Percentiles rank a stretch among this genome's conserved stretches.
These are phyloP conservation scores for Pleodorina starrii DNA, from an alignment of 139 green algal genomes.

Conservation along the genomic window DNA sequence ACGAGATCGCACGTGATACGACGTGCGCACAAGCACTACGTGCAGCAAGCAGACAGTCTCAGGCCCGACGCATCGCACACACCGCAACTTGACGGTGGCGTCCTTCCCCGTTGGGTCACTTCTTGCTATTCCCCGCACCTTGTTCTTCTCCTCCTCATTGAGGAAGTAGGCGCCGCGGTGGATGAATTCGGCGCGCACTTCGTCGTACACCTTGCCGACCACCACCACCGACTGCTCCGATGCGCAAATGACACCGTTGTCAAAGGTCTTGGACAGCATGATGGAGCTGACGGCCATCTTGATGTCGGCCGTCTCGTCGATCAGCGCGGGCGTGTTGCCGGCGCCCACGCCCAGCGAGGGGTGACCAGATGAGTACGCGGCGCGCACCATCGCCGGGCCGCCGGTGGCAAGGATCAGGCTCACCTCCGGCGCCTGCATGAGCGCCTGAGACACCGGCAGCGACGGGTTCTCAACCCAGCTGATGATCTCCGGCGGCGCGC, in stretches of 20 bases:
- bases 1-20: too few relatives aligned
- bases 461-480: slow-evolving; percentile 76
- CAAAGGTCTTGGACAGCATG: slow-evolving; percentile 79
- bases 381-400: slow-evolving; percentile 78
- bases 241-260: slow-evolving; percentile 84
- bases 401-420: slow-evolving; percentile 79
- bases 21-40: too few relatives aligned
- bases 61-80: too few relatives aligned
- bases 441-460: slow-evolving; percentile 67
- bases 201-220: slow-evolving; percentile 69
- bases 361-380: slow-evolving; percentile 78
- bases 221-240: slow-evolving; percentile 79
- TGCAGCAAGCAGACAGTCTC: too few relatives aligned
- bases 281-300: slow-evolving; percentile 68
- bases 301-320: slow-evolving; percentile 78
- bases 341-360: slow-evolving; percentile 80
- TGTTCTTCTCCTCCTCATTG: slow-evolving; percentile 70
- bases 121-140: too few relatives aligned
- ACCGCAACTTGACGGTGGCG: too few relatives aligned
- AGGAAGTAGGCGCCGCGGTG: slow-evolving; percentile 76
- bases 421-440: slow-evolving; percentile 76
- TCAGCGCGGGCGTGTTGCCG: slow-evolving; percentile 81
- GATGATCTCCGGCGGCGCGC: slow-evolving; percentile 73
- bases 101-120: too few relatives aligned
- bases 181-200: slow-evolving; percentile 65